A percentile compares a stretch with the other conserved stretches of the same genome.
Conservation (phyloP, 768 basidiomycete species). For the Daedalea quercina region DNA sequence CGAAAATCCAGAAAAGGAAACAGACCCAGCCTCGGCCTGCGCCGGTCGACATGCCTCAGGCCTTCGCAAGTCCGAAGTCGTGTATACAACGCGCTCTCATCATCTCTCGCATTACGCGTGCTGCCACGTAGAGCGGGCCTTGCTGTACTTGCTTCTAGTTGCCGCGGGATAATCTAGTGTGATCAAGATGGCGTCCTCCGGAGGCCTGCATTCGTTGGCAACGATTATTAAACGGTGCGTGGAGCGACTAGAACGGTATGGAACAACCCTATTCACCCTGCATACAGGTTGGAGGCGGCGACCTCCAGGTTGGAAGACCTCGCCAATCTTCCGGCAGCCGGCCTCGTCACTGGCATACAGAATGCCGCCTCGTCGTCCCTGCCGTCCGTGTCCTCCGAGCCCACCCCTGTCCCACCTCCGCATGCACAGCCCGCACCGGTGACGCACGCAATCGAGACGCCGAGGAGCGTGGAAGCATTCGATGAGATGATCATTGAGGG, state of each 20-base stretch:
- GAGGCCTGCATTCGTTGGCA: constrained; percentile 64
- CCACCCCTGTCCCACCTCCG: constrained; percentile 20
- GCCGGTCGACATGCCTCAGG: background rate
- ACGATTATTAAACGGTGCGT: constrained; percentile 76
- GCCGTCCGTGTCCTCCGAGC: constrained; percentile 17
- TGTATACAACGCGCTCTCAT: no score
- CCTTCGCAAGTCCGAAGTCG: no score
- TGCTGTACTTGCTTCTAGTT: background rate
- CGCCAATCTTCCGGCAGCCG: constrained; percentile 40
- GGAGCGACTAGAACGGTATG: background rate
- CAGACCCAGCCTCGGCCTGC: background rate
- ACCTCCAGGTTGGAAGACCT: constrained; percentile 92
- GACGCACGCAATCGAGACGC: constrained; percentile 33
- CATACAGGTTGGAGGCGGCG: constrained; percentile 83
- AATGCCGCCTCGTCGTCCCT: constrained; percentile 1
- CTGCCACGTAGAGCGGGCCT: background rate
- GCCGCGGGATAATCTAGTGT: background rate
- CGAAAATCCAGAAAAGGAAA: background rate
- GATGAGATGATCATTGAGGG: constrained; percentile 68
- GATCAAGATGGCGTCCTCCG: constrained; percentile 12
- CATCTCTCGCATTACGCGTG: background rate
- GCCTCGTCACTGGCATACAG: constrained; percentile 11
- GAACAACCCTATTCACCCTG: background rate
- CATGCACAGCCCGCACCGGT: constrained; percentile 31
- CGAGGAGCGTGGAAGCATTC: constrained; percentile 64